These are phyloP conservation scores for Wickerhamomyces kurtzmanii DNA, from an alignment of 805 yeast species.

Conservation along the genomic window DNA sequence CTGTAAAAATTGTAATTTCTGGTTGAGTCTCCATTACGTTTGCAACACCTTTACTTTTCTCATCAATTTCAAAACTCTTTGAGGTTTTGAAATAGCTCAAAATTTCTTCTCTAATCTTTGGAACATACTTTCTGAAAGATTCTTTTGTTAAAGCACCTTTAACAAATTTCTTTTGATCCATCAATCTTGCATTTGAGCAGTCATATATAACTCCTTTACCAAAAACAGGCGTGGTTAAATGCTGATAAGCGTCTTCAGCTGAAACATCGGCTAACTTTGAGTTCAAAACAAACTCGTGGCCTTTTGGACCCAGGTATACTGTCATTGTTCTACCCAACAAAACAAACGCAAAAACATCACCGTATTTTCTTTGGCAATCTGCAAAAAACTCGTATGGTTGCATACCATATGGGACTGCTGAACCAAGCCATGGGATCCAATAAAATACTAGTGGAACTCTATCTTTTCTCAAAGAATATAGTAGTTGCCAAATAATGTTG, in stretches of 20 bases:
- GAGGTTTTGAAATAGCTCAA: constrained; percentile 50
- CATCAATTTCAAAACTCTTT: constrained; percentile 32
- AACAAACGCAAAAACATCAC: constrained; percentile 88
- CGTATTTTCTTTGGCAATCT: constrained; percentile 69
- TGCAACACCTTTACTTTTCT: constrained; percentile 35
- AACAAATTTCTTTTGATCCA: constrained; percentile 98
- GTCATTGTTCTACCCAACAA: constrained; percentile 89
- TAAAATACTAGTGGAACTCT: constrained; percentile 86
- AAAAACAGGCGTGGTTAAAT: constrained; percentile 97
- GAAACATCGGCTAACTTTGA: constrained; percentile 83
- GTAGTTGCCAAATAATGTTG: constrained; percentile 54
- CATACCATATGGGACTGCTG: constrained; percentile 84
- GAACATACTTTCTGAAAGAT: constrained; percentile 78
- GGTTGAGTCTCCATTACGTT: constrained; percentile 82
- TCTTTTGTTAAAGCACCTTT: constrained; percentile 83
- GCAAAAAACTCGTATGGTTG: constrained; percentile 88
- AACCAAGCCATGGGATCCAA: constrained; percentile 94
- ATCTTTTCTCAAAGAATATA: constrained; percentile 66
- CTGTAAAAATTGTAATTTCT: constrained; percentile 93
- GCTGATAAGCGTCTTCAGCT: constrained; percentile 94
- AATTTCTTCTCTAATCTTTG: constrained; percentile 76
- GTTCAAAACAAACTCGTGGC: constrained; percentile 93
- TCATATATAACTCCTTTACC: constrained; percentile 97
- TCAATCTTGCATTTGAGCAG: constrained; percentile 85
- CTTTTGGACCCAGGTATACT: constrained; percentile 93